Conservation (phyloP, 306 rosid species). For the Dryas octopetala region DNA sequence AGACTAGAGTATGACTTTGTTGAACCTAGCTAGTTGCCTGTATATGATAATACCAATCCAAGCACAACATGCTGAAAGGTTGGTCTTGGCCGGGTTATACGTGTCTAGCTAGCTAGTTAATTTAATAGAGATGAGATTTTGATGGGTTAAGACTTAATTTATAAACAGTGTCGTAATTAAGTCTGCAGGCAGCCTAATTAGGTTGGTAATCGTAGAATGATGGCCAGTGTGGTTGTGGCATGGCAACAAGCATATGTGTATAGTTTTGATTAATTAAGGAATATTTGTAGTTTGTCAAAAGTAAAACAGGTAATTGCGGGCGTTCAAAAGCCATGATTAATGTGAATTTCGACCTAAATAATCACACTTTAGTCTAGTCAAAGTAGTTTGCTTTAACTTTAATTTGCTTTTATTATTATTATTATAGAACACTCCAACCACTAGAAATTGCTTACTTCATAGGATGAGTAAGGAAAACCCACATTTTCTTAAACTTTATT, state of each 20-base stretch:
- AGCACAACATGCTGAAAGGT: background rate
- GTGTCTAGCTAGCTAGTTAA: background rate
- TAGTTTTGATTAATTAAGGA: background rate
- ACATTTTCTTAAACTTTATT: too few species aligned
- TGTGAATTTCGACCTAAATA: slow-evolving; percentile 29
- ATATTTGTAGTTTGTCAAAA: slow-evolving; percentile 33
- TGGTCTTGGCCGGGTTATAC: background rate
- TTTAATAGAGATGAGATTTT: background rate
- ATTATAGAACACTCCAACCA: slow-evolving; percentile 24
- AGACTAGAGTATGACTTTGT: too few species aligned
- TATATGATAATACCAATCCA: background rate
- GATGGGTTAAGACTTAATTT: background rate
- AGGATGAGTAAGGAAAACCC: background rate
- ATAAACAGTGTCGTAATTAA: background rate
- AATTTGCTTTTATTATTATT: slow-evolving; percentile 22
- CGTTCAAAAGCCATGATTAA: slow-evolving; percentile 45
- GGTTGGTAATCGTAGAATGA: background rate
- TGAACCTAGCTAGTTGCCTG: background rate
- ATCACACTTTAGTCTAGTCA: slow-evolving; percentile 30
- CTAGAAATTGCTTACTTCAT: background rate
- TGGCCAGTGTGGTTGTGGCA: background rate
- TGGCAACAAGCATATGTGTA: background rate
- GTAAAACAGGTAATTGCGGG: slow-evolving; percentile 30
- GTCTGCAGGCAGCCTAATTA: background rate
- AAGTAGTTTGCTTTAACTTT: slow-evolving; percentile 23